These are phyloP conservation scores for Diversispora epigaea DNA, from an alignment of 192 early-diverging fungal genomes.

Conservation along the genomic window DNA sequence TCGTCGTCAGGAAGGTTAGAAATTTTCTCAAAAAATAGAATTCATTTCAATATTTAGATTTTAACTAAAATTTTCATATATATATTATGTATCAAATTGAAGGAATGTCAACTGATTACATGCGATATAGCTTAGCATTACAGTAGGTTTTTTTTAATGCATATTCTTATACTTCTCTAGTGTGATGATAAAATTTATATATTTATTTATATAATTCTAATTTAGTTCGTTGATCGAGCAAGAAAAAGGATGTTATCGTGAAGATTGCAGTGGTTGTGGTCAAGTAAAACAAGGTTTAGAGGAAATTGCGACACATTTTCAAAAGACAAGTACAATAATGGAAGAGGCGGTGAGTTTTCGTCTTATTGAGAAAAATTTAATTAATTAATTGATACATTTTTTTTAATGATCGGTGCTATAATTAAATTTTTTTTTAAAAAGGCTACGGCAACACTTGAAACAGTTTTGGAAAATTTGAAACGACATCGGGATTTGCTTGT, in stretches of 20 bases:
- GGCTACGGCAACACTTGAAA: constrained; percentile 44
- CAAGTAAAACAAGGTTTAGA: constrained; percentile 46
- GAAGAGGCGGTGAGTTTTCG: constrained; percentile 39
- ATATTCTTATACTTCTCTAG: no score
- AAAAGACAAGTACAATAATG: constrained; percentile 34
- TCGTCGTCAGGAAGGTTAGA: constrained; percentile 55
- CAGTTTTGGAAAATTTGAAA: constrained; percentile 62
- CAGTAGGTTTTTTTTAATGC: constrained; percentile 44
- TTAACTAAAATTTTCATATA: not conserved
- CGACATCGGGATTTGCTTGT: constrained; percentile 64
- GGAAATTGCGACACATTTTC: constrained; percentile 38
- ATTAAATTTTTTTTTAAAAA: not conserved
- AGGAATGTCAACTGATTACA: constrained; percentile 56
- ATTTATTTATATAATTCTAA: constrained; percentile 3
- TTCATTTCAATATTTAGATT: not conserved
- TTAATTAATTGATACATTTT: constrained; percentile 24
- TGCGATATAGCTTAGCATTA: constrained; percentile 55
- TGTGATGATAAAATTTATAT: not conserved
- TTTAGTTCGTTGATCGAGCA: constrained; percentile 55
- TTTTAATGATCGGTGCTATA: no score
- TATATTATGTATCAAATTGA: not conserved
- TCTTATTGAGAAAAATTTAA: constrained; percentile 19
- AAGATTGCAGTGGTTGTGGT: constrained; percentile 57
- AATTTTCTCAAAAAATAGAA: not conserved
- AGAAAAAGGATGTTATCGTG: constrained; percentile 53